Base-by-base conservation (phyloP, 805 yeast genomes). In the Suhomyces prunicola region DNA sequence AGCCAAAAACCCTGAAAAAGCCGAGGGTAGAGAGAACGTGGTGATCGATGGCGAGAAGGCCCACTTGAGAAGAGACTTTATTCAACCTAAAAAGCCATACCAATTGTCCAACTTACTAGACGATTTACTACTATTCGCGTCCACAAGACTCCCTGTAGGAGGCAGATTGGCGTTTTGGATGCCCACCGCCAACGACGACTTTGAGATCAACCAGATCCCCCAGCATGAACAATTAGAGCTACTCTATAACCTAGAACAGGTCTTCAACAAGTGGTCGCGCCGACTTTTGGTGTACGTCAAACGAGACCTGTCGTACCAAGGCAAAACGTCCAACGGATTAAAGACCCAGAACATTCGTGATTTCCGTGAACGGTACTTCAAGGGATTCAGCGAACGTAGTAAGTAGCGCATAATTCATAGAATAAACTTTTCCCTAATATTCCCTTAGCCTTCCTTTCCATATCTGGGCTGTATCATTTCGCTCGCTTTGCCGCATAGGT, bases 121-220 rank as follows among this genome's bases (percentile, higher is more conserved):
- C 60, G 97, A 93, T 65, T 73, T 94, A 36, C 73, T 94, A 41
- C 68, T 76, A 19, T 94, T 87, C 74, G 80, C 96, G 0, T 83
- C 91, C 2, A 74, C 78, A 12, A 80, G 92, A 60, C 75, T 94
- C 50, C 88, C 88, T 0, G 70, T 83, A 2, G 82, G 82, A 6
- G 97, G 97, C 0, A 75, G 98, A 57, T 75, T 94, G 35, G 89
- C 94, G 26, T 92, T 91, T 68, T 94, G 99, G 99, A 90, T 92
- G 94, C 99, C 99, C 0, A 87, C 96, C 1, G 96, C 97, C 1
- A 91, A 92, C 65, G 96, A 89, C 62, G 96, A 88, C 59, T 84
- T 81, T 57, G 77, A 83, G 35, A 82, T 78, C 52, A 83, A 88
- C 46, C 74, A 79, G 50, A 83, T 92, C 24, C 98, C 98, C 5